Evolutionary conservation across 73 alveolate genomes (phyloP).

Genomic region (Tetrahymena elliotti): DNA sequence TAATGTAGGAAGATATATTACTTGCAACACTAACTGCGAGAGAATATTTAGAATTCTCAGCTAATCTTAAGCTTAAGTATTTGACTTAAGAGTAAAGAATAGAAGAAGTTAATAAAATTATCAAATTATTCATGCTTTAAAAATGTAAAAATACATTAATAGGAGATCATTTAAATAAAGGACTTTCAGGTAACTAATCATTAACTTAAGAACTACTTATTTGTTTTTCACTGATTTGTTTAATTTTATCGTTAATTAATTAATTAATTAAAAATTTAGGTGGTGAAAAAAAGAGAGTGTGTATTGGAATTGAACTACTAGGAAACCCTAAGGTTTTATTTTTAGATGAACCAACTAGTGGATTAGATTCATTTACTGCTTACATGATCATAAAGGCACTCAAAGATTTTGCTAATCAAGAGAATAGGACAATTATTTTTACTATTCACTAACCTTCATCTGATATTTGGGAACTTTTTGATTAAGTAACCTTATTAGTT

Average conservation of each 20-base stretch:
- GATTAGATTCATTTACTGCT: neutral
- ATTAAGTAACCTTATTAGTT: slow-evolving; percentile 39
- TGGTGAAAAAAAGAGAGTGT: neutral
- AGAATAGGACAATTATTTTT: no score
- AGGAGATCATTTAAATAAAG: neutral
- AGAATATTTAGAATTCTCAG: slow-evolving; percentile 75
- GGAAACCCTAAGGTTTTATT: neutral
- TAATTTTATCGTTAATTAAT: neutral
- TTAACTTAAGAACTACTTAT: neutral
- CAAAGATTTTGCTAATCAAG: neutral
- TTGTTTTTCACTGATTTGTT: neutral
- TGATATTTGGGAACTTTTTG: slow-evolving; percentile 45
- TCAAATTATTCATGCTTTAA: neutral
- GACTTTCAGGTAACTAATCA: neutral
- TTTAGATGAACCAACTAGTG: neutral
- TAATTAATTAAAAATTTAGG: neutral
- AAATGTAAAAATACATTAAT: neutral
- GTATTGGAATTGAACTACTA: neutral
- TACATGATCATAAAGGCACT: neutral
- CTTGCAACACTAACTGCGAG: slow-evolving; percentile 73
- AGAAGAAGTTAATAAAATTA: neutral
- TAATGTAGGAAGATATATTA: slow-evolving; percentile 73
- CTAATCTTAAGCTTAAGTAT: slow-evolving; percentile 50
- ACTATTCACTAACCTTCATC: no score
- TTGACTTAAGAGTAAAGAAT: neutral